A percentile compares a stretch with the other conserved stretches of the same genome.
phyloP scores from a whole-genome alignment of 2,329 filamentous ascomycete species.

The Tolypocladium pustulatum region DNA sequence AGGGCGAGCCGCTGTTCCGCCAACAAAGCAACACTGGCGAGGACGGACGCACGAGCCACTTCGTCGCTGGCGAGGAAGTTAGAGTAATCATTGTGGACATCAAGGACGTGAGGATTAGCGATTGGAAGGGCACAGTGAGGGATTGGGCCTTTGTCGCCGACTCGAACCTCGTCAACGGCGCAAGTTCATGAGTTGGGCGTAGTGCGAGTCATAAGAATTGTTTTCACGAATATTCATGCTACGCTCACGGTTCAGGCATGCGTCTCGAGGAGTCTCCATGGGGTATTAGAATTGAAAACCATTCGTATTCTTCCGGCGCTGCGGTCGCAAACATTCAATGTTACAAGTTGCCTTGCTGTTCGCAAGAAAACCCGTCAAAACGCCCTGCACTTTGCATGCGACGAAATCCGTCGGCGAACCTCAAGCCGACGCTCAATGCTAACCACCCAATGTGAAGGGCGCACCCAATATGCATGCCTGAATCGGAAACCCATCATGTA shows the following conservation, averaged over 20 bases:
- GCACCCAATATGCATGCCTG: background rate
- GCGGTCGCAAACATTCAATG: background rate
- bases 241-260: background rate
- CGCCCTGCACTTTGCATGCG: background rate
- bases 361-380: background rate
- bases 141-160: conserved; percentile 53
- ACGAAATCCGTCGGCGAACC: background rate
- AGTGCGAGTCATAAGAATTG: background rate
- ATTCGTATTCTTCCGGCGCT: background rate
- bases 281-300: background rate
- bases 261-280: background rate
- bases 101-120: conserved; percentile 75
- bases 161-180: conserved; percentile 29
- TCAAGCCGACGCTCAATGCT: background rate
- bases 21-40: conserved; percentile 26
- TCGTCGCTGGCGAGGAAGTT: conserved; percentile 74
- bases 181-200: conserved; percentile 1
- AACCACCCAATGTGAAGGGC: background rate
- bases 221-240: background rate
- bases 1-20: conserved; percentile 25
- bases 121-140: conserved; percentile 88
- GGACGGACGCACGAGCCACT: conserved; percentile 50
- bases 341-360: background rate
- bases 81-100: conserved; percentile 81
- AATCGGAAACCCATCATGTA: background rate